These are phyloP conservation scores for Aegle marmelos DNA, from an alignment of 345 rosid genomes.

Conservation along the genomic window DNA sequence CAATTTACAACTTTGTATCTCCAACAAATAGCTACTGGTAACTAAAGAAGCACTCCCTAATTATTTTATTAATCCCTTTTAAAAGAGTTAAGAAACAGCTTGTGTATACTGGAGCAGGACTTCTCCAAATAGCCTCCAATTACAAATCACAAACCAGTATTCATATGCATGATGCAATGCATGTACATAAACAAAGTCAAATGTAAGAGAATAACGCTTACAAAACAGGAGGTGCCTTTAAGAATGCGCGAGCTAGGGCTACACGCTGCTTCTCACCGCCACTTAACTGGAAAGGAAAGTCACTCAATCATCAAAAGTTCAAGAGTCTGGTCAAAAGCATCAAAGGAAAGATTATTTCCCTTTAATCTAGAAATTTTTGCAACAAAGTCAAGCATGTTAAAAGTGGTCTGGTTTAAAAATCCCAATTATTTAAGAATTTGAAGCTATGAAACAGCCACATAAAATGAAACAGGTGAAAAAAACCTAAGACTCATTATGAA, in stretches of 20 bases:
- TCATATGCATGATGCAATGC: neutral
- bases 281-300: slow-evolving; percentile 64
- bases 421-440: neutral
- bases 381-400: neutral
- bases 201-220: slow-evolving; percentile 35
- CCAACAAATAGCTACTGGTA: neutral
- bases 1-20: neutral
- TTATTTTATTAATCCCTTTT: no score
- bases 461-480: neutral
- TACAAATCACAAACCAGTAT: neutral
- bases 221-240: slow-evolving; percentile 86
- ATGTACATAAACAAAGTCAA: neutral
- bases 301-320: slow-evolving; percentile 3
- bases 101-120: no score
- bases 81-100: no score
- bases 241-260: slow-evolving; percentile 90
- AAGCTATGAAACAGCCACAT: neutral
- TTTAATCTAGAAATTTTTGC: neutral
- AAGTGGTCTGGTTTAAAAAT: neutral
- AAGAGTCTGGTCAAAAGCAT: slow-evolving; percentile 2
- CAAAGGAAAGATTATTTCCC: neutral
- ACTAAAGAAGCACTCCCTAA: neutral
- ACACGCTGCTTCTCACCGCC: slow-evolving; percentile 99
- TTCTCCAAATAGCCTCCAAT: neutral
- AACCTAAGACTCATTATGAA: neutral